Evolutionary conservation across 768 basidiomycete species (phyloP).

Genomic region (Suillus occidentalis): DNA sequence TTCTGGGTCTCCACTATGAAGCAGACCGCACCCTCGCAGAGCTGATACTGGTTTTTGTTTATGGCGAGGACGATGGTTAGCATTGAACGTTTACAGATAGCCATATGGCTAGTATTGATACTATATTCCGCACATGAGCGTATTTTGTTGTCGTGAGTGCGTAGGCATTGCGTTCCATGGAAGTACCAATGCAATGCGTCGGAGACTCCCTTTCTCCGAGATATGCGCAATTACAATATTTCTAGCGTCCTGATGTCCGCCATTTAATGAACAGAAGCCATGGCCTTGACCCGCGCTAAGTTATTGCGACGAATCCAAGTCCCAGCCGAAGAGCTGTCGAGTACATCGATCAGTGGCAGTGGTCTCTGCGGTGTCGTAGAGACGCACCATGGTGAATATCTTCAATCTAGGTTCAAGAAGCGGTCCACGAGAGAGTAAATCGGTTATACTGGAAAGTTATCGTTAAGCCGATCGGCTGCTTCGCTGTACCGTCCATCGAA

Average conservation of each 20-base stretch:
- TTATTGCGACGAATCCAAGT: not conserved
- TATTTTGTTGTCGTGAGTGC: not conserved
- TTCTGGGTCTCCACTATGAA: not conserved
- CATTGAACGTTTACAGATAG: not conserved
- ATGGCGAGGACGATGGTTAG: no score
- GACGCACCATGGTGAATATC: not conserved
- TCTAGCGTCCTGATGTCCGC: not conserved
- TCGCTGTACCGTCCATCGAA: not conserved
- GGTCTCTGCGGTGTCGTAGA: not conserved
- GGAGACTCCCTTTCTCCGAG: not conserved
- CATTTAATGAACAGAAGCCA: not conserved
- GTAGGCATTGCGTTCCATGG: not conserved
- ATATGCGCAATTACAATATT: not conserved
- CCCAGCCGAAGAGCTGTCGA: not conserved
- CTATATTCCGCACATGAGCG: not conserved
- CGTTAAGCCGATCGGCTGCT: not conserved
- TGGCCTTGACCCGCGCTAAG: not conserved
- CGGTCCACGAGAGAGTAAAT: not conserved
- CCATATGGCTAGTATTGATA: not conserved
- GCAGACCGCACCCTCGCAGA: no score
- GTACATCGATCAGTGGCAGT: not conserved
- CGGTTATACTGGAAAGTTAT: not conserved
- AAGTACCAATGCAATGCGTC: not conserved
- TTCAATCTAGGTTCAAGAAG: not conserved
- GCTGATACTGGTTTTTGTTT: no score